phyloP scores from a whole-genome alignment of 2,329 filamentous ascomycete species.

The Sclerotinia borealis region DNA sequence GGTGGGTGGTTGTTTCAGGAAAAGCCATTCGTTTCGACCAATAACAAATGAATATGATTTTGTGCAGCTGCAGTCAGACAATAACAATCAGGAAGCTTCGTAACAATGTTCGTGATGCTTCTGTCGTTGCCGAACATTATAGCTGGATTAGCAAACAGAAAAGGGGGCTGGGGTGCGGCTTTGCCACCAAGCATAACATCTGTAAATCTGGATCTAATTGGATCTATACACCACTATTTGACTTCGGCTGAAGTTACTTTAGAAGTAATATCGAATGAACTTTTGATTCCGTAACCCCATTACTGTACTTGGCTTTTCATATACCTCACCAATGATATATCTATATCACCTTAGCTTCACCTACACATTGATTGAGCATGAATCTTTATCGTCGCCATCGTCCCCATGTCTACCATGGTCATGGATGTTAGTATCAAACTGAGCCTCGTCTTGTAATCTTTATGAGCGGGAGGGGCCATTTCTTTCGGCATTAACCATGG shows the following conservation, averaged over 20 bases:
- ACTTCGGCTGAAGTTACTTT: background rate
- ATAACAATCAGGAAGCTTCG: background rate
- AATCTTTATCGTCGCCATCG: background rate
- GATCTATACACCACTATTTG: background rate
- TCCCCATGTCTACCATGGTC: background rate
- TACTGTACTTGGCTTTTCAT: constrained; percentile 1
- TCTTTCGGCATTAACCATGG: constrained; percentile 1
- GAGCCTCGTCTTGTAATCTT: background rate
- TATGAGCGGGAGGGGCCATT: background rate
- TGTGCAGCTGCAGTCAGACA: background rate
- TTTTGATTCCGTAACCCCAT: background rate
- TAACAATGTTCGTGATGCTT: background rate
- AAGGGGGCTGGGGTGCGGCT: background rate
- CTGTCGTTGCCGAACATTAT: background rate
- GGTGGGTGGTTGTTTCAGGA: constrained; percentile 10
- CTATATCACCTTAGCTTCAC: too few species aligned
- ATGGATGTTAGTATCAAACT: background rate
- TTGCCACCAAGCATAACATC: background rate
- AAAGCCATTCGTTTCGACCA: background rate
- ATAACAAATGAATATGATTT: background rate
- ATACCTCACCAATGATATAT: background rate
- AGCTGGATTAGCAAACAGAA: background rate
- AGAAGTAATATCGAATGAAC: constrained; percentile 2
- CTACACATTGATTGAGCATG: background rate
- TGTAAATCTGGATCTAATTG: background rate